Evolutionary conservation across 805 yeast genomes (phyloP), one percentile per base, ranked within the genome.

Genomic region (Zygosaccharomyces siamensis): DNA sequence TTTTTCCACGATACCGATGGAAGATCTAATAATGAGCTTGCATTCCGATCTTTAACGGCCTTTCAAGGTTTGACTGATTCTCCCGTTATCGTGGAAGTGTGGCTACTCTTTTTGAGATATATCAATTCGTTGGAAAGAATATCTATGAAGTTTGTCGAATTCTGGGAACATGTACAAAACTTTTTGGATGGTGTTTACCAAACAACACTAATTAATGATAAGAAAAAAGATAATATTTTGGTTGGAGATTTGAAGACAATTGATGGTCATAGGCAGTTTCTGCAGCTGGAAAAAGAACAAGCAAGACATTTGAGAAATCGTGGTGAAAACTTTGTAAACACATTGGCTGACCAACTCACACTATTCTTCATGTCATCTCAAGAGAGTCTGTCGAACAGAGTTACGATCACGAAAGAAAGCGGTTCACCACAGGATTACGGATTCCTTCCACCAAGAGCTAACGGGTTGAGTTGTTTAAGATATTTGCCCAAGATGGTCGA

Each of bases 391-490:
- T 24, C 52, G 7, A 32, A 42, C 4, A 42, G 39, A 14, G 39
- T 41, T 11, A 40, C 21, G 18, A 33, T 54, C 14, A 49, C 48
- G 5, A 52, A 59, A 32, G 66, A 57, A 10, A 55, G 64, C 8
- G 72, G 71, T 5, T 39, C 58, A 1, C 61, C 71, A 1, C 40
- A 54, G 5, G 65, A 67, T 31, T 78, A 71, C 61, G 83, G 83
- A 1, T 82, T 81, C 57, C 60, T 83, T 20, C 90, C 92, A 3
- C 83, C 84, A 1, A 71, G 72, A 46, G 72, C 89, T 1, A 86
- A 84, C 58, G 77, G 84, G 7, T 67, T 86, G 21, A 74, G 86
- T 40, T 72, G 84, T 2, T 62, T 81, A 31, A 72, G 76, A 53
- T 81, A 77, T 56, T 61, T 79, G 33, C 74, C 81, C 0, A 64